These are phyloP conservation scores for Aspergillus sp. DNA, from an alignment of 2,329 filamentous ascomycete species.

Conservation along the genomic window DNA sequence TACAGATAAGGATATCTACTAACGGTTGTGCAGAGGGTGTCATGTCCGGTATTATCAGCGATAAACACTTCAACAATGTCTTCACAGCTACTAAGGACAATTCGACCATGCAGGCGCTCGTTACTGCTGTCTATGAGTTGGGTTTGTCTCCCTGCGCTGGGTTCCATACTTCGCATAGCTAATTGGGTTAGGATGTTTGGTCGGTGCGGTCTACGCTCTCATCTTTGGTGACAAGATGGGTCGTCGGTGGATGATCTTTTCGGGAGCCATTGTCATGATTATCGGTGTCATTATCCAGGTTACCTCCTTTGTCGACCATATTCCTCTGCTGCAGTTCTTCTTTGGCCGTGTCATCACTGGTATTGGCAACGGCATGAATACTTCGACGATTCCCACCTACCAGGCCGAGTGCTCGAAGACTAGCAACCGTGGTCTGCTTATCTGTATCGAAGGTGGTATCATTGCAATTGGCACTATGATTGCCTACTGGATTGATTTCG, in stretches of 20 bases:
- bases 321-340: slow-evolving; percentile 47
- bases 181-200: slow-evolving; percentile 23
- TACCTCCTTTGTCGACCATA: slow-evolving; percentile 23
- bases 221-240: slow-evolving; percentile 32
- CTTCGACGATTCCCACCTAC: slow-evolving; percentile 51
- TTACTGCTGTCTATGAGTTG: slow-evolving; percentile 29
- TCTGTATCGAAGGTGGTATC: slow-evolving; percentile 54
- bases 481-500: slow-evolving; percentile 51
- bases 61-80: slow-evolving; percentile 26
- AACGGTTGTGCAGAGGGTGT: slow-evolving; percentile 24
- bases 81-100: slow-evolving; percentile 32
- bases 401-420: slow-evolving; percentile 51
- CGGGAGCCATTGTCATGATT: slow-evolving; percentile 51
- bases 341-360: slow-evolving; percentile 50
- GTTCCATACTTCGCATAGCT: too few relatives aligned
- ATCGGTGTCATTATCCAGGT: slow-evolving; percentile 37
- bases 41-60: slow-evolving; percentile 35
- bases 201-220: slow-evolving; percentile 32
- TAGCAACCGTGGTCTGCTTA: slow-evolving; percentile 56
- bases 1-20: not conserved
- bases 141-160: slow-evolving; percentile 4
- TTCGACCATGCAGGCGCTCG: slow-evolving; percentile 33
- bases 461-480: slow-evolving; percentile 50
- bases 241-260: slow-evolving; percentile 47
- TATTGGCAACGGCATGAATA: slow-evolving; percentile 54